A percentile compares a stretch with the other conserved stretches of the same genome.
phyloP scores from a whole-genome alignment of 1,284 basidiomycete genomes.

The Cryptococcus amylolentus region DNA sequence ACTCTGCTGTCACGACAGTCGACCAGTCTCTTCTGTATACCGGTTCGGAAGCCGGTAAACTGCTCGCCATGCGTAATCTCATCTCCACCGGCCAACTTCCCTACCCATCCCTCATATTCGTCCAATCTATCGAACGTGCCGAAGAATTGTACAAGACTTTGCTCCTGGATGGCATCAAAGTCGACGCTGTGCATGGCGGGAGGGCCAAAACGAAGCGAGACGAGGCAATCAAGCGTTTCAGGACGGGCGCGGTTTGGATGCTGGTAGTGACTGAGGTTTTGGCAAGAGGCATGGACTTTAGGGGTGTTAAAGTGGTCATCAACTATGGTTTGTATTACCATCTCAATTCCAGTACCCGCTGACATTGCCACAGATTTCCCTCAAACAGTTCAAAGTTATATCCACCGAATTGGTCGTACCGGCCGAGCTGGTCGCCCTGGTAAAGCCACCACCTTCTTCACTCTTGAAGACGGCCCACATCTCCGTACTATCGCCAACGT shows the following conservation, averaged over 20 bases:
- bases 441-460: constrained; percentile 92
- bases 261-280: constrained; percentile 92
- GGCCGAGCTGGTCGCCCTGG: constrained; percentile 89
- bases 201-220: constrained; percentile 83
- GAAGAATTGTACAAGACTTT: constrained; percentile 86
- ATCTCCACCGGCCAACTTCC: constrained; percentile 74
- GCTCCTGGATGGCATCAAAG: constrained; percentile 75
- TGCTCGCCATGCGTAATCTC: constrained; percentile 76
- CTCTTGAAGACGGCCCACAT: constrained; percentile 84
- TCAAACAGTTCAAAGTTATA: constrained; percentile 86
- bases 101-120: constrained; percentile 89
- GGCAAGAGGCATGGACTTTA: constrained; percentile 97
- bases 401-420: constrained; percentile 94
- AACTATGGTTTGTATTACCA: constrained; percentile 61
- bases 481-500: constrained; percentile 95
- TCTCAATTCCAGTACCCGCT: neutral
- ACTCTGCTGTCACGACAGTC: constrained; percentile 72
- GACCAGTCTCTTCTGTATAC: constrained; percentile 85
- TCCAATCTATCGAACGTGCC: constrained; percentile 87
- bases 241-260: constrained; percentile 82
- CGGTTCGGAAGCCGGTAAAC: constrained; percentile 86
- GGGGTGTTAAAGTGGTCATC: constrained; percentile 88
- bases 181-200: constrained; percentile 88
- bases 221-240: constrained; percentile 77
- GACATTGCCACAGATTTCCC: constrained; percentile 67